A percentile compares a stretch with the other conserved stretches of the same genome.
phyloP scores from a whole-genome alignment of 495 filamentous ascomycete genomes.

The Aspergillus sclerotioniger region DNA sequence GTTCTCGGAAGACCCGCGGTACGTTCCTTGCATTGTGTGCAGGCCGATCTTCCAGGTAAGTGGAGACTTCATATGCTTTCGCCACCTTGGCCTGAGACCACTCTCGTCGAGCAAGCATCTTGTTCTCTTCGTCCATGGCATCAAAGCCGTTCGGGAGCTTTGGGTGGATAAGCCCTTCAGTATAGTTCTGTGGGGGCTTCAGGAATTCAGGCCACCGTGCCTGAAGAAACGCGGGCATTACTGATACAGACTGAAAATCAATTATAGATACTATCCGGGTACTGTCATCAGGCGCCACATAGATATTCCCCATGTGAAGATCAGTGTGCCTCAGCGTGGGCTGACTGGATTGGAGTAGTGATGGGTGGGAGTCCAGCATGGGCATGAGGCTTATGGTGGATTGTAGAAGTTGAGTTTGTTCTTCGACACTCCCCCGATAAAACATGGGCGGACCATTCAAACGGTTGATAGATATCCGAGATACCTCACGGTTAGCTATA shows the following conservation, averaged over 20 bases:
- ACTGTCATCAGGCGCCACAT: slow-evolving; percentile 23
- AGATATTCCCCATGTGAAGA: slow-evolving; percentile 36
- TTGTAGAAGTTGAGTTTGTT: slow-evolving; percentile 13
- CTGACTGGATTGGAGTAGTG: slow-evolving; percentile 16
- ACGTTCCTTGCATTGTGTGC: slow-evolving; percentile 31
- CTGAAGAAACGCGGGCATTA: slow-evolving; percentile 28
- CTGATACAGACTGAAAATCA: slow-evolving; percentile 25
- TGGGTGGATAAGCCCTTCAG: slow-evolving; percentile 19
- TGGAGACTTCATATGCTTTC: slow-evolving; percentile 30
- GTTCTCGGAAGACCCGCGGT: slow-evolving; percentile 32
- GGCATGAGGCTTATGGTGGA: slow-evolving; percentile 19
- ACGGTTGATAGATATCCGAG: neutral
- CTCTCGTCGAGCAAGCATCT: slow-evolving; percentile 23
- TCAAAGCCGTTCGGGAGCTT: slow-evolving; percentile 27
- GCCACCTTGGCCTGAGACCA: slow-evolving; percentile 16
- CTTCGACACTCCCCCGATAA: neutral
- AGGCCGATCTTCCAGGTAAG: slow-evolving; percentile 25
- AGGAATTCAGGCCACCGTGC: slow-evolving; percentile 32
- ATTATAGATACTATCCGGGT: slow-evolving; percentile 24
- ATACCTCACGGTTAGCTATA: neutral
- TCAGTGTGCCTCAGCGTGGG: slow-evolving; percentile 35
- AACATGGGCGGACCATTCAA: neutral
- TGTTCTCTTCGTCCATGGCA: slow-evolving; percentile 22
- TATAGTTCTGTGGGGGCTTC: slow-evolving; percentile 22
- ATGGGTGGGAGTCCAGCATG: slow-evolving; percentile 20